phyloP scores from a whole-genome alignment of 2,329 filamentous ascomycete species.

The Verticillium nonalfalfae region DNA sequence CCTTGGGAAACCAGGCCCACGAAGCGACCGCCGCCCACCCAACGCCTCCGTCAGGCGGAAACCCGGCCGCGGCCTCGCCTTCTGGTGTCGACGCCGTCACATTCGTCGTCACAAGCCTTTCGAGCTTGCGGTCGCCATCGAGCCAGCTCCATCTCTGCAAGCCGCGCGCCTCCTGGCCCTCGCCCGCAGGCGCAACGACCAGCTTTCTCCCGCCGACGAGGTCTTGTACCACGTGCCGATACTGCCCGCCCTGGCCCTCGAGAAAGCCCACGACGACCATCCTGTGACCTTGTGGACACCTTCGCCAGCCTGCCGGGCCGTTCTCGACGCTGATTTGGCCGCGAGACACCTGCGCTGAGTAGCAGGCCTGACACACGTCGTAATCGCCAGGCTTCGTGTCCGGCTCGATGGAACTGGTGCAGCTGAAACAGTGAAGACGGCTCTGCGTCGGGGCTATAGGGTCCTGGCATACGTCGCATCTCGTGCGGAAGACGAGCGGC shows the following conservation, averaged over 20 bases:
- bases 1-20: conserved; percentile 72
- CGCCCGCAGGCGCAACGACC: conserved; percentile 53
- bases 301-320: conserved; percentile 73
- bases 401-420: conserved; percentile 45
- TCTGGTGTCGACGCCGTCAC: conserved; percentile 37
- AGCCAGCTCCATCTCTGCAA: conserved; percentile 48
- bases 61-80: conserved; percentile 26
- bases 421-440: conserved; percentile 75
- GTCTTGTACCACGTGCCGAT: conserved; percentile 62
- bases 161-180: conserved; percentile 34
- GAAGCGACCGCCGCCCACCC: conserved; percentile 58
- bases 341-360: conserved; percentile 56
- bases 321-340: conserved; percentile 68
- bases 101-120: conserved; percentile 44
- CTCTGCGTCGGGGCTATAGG: conserved; percentile 63
- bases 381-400: conserved; percentile 64
- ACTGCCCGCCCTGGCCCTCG: conserved; percentile 59
- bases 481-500: conserved; percentile 64
- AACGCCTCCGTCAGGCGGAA: conserved; percentile 71
- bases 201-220: conserved; percentile 72
- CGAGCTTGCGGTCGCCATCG: conserved; percentile 27
- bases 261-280: conserved; percentile 79
- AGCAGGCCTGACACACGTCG: conserved; percentile 77
- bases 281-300: conserved; percentile 70
- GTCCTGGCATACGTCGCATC: conserved; percentile 72